phyloP scores from a whole-genome alignment of 2,329 filamentous ascomycete species.

The Alternaria rosae region DNA sequence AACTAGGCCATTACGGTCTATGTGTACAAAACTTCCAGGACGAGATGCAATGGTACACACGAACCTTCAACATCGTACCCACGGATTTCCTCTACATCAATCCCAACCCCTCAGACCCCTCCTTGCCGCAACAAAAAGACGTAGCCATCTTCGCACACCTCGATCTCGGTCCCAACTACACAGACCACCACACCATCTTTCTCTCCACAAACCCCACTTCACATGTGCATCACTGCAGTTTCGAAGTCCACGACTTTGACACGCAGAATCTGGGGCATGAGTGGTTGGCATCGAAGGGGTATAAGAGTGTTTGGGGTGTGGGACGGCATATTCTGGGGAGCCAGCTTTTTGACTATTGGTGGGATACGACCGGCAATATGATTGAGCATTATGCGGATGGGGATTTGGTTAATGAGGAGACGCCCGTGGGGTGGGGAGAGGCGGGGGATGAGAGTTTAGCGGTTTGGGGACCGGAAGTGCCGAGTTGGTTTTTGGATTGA shows the following conservation, averaged over 20 bases:
- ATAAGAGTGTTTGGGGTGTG: constrained; percentile 73
- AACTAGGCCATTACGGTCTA: constrained; percentile 59
- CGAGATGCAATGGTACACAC: constrained; percentile 55
- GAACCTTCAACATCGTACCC: constrained; percentile 57
- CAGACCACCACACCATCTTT: constrained; percentile 66
- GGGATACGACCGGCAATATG: constrained; percentile 68
- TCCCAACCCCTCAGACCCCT: background rate
- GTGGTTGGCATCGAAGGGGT: constrained; percentile 69
- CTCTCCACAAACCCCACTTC: constrained; percentile 49
- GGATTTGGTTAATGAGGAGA: constrained; percentile 68
- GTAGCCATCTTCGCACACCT: constrained; percentile 63
- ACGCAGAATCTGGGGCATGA: constrained; percentile 74
- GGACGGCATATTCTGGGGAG: constrained; percentile 73
- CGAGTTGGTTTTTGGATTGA: constrained; percentile 47
- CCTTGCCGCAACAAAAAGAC: constrained; percentile 36
- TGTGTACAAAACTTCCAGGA: constrained; percentile 49
- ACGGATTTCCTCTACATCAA: constrained; percentile 55
- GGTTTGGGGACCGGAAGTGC: constrained; percentile 54
- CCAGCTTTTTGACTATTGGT: constrained; percentile 79
- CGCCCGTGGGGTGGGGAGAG: constrained; percentile 54
- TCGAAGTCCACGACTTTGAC: constrained; percentile 75
- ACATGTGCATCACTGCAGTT: constrained; percentile 72
- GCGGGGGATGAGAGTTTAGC: constrained; percentile 52
- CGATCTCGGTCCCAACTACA: constrained; percentile 58
- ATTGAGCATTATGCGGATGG: constrained; percentile 76